A percentile compares a stretch with the other conserved stretches of the same genome.
Conservation (phyloP, 768 basidiomycete species). For the Paxillus ammoniavirescens region DNA sequence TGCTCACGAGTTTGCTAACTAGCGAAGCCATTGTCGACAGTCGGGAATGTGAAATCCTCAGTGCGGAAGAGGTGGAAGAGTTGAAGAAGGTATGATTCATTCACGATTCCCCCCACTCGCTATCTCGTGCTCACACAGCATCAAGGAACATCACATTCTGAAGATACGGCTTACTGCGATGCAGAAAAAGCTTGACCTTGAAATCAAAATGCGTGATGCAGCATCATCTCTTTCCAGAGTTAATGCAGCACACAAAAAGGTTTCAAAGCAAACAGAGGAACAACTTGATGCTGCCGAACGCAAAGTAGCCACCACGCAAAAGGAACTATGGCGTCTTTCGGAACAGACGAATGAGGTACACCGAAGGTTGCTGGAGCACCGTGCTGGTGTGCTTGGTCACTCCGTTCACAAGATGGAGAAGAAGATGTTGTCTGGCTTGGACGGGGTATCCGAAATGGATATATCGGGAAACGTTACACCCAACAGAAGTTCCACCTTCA, state of each 20-base stretch:
- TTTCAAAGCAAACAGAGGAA: slow-evolving; percentile 63
- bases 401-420: slow-evolving; percentile 69
- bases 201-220: slow-evolving; percentile 88
- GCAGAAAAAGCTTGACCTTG: slow-evolving; percentile 72
- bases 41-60: slow-evolving; percentile 74
- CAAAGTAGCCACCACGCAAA: slow-evolving; percentile 69
- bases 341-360: slow-evolving; percentile 63
- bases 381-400: slow-evolving; percentile 75
- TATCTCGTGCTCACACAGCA: slow-evolving; percentile 7
- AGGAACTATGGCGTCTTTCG: slow-evolving; percentile 67
- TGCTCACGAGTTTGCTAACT: slow-evolving; percentile 85
- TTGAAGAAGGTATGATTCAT: slow-evolving; percentile 60
- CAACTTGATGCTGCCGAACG: slow-evolving; percentile 72
- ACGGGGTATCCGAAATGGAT: slow-evolving; percentile 36
- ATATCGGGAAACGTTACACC: slow-evolving; percentile 53
- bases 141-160: slow-evolving; percentile 73
- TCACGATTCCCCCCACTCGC: background rate
- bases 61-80: slow-evolving; percentile 68
- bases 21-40: slow-evolving; percentile 96
- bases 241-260: slow-evolving; percentile 53
- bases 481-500: slow-evolving; percentile 48
- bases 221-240: slow-evolving; percentile 72
- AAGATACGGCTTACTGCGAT: slow-evolving; percentile 62
- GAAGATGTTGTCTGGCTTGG: slow-evolving; percentile 35
- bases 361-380: slow-evolving; percentile 72